phyloP scores from a whole-genome alignment of 2,329 filamentous ascomycete species.

The Pseudocercospora eumusae region DNA sequence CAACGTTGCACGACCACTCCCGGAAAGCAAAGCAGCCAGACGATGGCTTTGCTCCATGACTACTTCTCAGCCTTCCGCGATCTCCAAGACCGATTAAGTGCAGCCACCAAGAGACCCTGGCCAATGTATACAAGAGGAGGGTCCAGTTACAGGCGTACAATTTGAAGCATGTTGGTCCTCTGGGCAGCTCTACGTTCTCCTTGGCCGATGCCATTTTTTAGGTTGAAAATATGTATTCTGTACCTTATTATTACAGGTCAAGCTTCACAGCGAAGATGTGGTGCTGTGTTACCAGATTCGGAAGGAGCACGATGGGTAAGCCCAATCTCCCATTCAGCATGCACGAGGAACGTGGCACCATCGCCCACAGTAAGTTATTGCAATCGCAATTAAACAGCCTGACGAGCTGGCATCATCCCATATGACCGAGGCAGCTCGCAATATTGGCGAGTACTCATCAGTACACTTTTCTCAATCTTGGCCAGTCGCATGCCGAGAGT shows the following conservation, averaged over 20 bases:
- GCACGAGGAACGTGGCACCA: not conserved
- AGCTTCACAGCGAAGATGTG: not conserved
- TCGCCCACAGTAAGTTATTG: not conserved
- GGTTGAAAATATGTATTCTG: not conserved
- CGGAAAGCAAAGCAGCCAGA: not conserved
- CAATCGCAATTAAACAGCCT: not conserved
- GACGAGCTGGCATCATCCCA: not conserved
- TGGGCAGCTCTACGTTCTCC: not conserved
- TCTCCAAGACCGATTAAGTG: not conserved
- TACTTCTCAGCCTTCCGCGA: not conserved
- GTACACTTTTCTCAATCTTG: not conserved
- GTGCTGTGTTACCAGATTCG: not conserved
- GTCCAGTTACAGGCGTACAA: not conserved
- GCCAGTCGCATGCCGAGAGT: no score
- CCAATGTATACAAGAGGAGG: not conserved
- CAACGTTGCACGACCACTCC: not conserved
- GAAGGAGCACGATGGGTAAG: not conserved
- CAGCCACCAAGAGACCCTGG: not conserved
- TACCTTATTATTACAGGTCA: not conserved
- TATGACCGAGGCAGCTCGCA: not conserved
- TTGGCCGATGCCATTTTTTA: not conserved
- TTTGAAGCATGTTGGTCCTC: not conserved
- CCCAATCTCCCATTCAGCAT: not conserved
- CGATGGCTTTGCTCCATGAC: not conserved
- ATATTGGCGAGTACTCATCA: no score